Evolutionary conservation across 2,329 filamentous ascomycete genomes (phyloP).

Genomic region (Fonsecaea multimorphosa): DNA sequence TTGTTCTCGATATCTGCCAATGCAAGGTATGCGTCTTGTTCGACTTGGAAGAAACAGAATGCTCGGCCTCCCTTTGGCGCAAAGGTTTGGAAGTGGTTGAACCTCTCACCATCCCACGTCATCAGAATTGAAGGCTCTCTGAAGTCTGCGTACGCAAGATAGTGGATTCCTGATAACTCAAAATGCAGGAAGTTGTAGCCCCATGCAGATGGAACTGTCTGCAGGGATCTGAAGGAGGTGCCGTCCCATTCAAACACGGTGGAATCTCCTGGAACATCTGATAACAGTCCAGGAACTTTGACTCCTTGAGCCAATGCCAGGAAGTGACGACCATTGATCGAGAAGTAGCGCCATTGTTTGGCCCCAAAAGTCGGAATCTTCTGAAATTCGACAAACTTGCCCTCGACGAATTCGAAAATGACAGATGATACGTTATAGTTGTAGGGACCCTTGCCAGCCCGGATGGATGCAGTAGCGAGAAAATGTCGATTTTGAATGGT

Average conservation of each 20-base stretch:
- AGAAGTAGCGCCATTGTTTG: slow-evolving; percentile 8
- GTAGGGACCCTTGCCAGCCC: slow-evolving; percentile 1
- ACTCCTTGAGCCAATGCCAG: slow-evolving; percentile 5
- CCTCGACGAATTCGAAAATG: background rate
- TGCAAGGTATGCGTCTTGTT: background rate
- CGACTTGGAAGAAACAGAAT: background rate
- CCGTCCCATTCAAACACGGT: slow-evolving; percentile 9
- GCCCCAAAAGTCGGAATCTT: slow-evolving; percentile 2
- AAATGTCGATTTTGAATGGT: slow-evolving; percentile 2
- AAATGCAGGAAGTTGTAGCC: slow-evolving; percentile 9
- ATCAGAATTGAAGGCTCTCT: slow-evolving; percentile 2
- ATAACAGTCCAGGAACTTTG: background rate
- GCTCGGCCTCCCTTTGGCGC: background rate
- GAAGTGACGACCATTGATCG: slow-evolving; percentile 1
- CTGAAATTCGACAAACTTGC: background rate
- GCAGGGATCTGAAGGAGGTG: background rate
- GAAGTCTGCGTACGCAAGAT: slow-evolving; percentile 5
- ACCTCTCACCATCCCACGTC: slow-evolving; percentile 1
- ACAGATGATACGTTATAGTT: background rate
- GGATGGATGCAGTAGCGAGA: slow-evolving; percentile 1
- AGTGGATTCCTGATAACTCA: background rate
- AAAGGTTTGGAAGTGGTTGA: slow-evolving; percentile 1
- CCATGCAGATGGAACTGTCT: slow-evolving; percentile 4
- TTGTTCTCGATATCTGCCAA: background rate
- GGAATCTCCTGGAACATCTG: background rate